Conservation (phyloP, 306 rosid species). For the Gleditsia sinensis region DNA sequence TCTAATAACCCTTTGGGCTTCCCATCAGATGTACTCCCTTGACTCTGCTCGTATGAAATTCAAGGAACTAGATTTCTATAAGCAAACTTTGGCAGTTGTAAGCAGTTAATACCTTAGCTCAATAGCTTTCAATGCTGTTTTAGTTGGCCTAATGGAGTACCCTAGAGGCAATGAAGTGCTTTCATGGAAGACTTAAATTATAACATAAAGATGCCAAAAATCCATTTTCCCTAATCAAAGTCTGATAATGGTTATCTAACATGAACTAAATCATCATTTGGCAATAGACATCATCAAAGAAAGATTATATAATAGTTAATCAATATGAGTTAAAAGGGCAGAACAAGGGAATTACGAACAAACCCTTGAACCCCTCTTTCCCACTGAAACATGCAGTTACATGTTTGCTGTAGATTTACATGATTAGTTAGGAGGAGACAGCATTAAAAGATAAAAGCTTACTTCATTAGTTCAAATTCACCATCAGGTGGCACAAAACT, state of each 20-base stretch:
- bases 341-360: neutral
- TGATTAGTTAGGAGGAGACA: neutral
- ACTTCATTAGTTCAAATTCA: constrained; percentile 96
- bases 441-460: constrained; percentile 33
- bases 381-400: neutral
- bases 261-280: neutral
- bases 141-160: neutral
- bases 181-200: too few species aligned
- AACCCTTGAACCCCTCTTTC: neutral
- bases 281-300: neutral
- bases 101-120: neutral
- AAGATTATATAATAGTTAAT: neutral
- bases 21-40: neutral
- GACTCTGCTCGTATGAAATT: neutral
- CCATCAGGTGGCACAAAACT: constrained; percentile 98
- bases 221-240: neutral
- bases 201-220: too few species aligned
- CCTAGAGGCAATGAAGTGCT: neutral
- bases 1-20: too few species aligned
- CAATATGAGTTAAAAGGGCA: neutral
- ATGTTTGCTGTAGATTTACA: constrained; percentile 21
- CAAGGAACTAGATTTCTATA: neutral
- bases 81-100: neutral
- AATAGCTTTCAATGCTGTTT: neutral
- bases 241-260: neutral